Base-by-base conservation (phyloP, 768 basidiomycete genomes). In the Stropharia rugosoannulata region DNA sequence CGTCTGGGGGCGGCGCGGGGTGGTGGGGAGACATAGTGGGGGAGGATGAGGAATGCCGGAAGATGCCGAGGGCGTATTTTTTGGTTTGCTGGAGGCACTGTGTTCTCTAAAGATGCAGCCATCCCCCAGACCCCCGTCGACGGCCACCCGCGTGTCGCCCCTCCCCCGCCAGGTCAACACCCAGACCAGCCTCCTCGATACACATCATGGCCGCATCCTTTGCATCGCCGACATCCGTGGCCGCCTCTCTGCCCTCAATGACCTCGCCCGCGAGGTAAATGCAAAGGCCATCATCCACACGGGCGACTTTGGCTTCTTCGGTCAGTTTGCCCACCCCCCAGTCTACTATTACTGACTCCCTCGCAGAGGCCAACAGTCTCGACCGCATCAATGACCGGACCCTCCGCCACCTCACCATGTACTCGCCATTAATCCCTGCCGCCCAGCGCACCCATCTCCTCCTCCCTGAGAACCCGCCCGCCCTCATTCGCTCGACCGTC, bases 231-330 rank as follows among this genome's bases (percentile, higher is more conserved):
- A 99, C 74, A 89, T 93, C 61, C 86, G 90, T 58, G 95, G 94
- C 62, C 86, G 89, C 58, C 81, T 94, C 44, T 92, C 90, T 42
- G 84, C 84, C 46, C 82, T 99, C 67, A 98, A 98, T 70, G 85
- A 92, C 71, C 84, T 97, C 51, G 95, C 95, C 15, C 76, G 87
- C 44, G 93, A 97, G 62, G 85, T 85, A 55, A 89, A 90, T 66
- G 97, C 95, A 19, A 83, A 87, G 56, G 96, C 95, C 15, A 87
- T 98, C 69, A 91, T 99, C 56, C 96, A 98, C 69, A 96, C 95
- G 0, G 97, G 97, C 51, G 97, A 99, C 76, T 98, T 98, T 84
- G 97, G 97, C 56, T 97, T 99, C 75, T 97, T 96, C 71, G 93
- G 92, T 87, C 61, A 59, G 80, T 70, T 22, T 39, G 45, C 43